phyloP scores from a whole-genome alignment of 768 basidiomycete species.

The Bullera alba region DNA sequence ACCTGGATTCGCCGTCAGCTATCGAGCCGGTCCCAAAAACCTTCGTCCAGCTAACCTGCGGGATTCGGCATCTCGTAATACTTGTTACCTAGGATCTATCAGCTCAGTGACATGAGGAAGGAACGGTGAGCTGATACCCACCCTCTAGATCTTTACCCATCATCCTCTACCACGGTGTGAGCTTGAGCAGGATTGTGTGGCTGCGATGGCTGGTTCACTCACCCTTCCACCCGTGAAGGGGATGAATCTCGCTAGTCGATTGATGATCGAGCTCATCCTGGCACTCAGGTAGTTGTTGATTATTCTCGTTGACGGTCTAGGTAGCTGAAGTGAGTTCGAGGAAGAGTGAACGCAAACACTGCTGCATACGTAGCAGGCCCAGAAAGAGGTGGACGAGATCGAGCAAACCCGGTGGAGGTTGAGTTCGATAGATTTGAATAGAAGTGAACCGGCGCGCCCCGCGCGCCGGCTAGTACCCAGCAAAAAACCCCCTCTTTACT shows the following conservation, averaged over 20 bases:
- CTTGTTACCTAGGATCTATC: slow-evolving; percentile 22
- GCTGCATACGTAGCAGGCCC: too few relatives aligned
- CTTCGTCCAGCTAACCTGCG: slow-evolving; percentile 9
- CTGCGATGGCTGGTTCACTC: neutral
- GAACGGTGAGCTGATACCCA: neutral
- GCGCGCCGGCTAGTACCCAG: too few relatives aligned
- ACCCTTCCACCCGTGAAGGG: neutral
- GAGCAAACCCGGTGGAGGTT: too few relatives aligned
- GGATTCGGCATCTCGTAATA: slow-evolving; percentile 32
- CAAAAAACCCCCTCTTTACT: too few relatives aligned
- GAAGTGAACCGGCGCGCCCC: too few relatives aligned
- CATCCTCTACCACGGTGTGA: slow-evolving; percentile 4
- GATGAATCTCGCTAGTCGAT: neutral
- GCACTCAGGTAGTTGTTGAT: too few relatives aligned
- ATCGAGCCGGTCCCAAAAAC: neutral
- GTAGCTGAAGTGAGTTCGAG: too few relatives aligned
- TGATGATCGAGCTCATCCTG: too few relatives aligned
- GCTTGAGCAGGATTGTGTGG: neutral
- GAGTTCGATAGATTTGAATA: too few relatives aligned
- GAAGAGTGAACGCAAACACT: too few relatives aligned
- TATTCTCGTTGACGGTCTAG: too few relatives aligned
- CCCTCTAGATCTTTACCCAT: slow-evolving; percentile 34
- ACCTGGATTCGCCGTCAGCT: slow-evolving; percentile 9
- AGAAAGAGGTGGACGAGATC: too few relatives aligned
- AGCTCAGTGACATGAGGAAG: neutral